Base-by-base conservation (phyloP, 768 basidiomycete genomes). In the Boletus reticuloceps region DNA sequence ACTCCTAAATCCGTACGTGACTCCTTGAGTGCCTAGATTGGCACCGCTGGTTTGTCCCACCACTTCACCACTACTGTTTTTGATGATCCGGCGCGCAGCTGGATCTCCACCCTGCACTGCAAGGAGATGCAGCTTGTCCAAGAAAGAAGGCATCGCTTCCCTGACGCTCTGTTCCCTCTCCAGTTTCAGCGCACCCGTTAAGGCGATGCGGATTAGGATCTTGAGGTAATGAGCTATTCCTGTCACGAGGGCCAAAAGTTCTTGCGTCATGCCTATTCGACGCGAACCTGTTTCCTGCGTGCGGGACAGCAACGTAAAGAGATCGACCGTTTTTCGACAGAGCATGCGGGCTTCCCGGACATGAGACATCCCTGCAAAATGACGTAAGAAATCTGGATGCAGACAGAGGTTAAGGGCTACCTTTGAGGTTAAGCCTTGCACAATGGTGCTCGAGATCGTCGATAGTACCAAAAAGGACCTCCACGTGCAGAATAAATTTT, bases 201-300 rank as follows among this genome's bases (percentile, higher is more conserved):
- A 78, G 4, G 97, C 94, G 58, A 99, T 98, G 48, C 97, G 89
- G 60, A 99, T 99, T 51, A 99, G 85, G 73, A 99, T 98, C 78
- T 99, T 99, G 68, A 99, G 86, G 73, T 99, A 98, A 73, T 99
- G 97, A 6, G 97, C 97, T 36, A 99, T 80, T n/a, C 97, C 96
- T 0, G 97, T 99, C 59, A 99, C 97, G 46, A 99, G 85, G 17
- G 95, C 94, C 36, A 98, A 85, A 13, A 99, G 78, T 64, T 98
- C 97, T 72, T 98, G 92, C 17, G 95, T 98, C 87, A 98, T 95
- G 49, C 90, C 91, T 85, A 94, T 93, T 64, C 92, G 78, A 55
- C 90, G 86, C 13, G 91, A 83, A 36, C 91, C 91, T 5, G 92
- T 90, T 70, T 96, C 92, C 72, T 96, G 94, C 22, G 94, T 95